Conservation (phyloP, 805 yeast species). For the Candida sanyiensis region DNA sequence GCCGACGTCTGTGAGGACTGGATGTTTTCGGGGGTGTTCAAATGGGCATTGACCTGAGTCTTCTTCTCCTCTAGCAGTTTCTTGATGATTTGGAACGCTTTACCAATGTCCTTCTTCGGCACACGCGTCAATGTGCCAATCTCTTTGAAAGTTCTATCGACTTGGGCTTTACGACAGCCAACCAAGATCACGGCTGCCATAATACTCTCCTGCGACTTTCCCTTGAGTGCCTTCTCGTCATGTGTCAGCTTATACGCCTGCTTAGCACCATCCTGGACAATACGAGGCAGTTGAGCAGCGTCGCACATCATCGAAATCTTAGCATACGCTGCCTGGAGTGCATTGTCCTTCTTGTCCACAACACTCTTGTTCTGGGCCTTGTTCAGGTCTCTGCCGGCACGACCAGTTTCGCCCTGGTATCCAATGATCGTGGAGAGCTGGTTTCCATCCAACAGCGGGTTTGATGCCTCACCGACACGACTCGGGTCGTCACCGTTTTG, state of each 20-base stretch:
- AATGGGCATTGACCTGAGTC: constrained; percentile 20
- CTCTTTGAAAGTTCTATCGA: constrained; percentile 92
- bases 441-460: constrained; percentile 85
- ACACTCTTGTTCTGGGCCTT: constrained; percentile 83
- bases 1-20: constrained; percentile 84
- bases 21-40: constrained; percentile 34
- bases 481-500: constrained; percentile 98
- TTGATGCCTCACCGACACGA: constrained; percentile 98
- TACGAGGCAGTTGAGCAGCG: constrained; percentile 88
- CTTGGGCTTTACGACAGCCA: constrained; percentile 91
- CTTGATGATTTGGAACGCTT: constrained; percentile 81
- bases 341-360: constrained; percentile 84
- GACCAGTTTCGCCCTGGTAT: constrained; percentile 71
- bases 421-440: constrained; percentile 91
- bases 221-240: constrained; percentile 80
- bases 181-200: constrained; percentile 95
- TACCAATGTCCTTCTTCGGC: constrained; percentile 90
- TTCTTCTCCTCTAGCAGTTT: constrained; percentile 48
- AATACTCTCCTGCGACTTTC: constrained; percentile 86
- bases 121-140: constrained; percentile 93
- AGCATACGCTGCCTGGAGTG: constrained; percentile 81
- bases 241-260: constrained; percentile 90
- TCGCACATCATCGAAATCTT: constrained; percentile 95
- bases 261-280: constrained; percentile 96
- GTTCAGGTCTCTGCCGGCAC: constrained; percentile 81